Percentiles rank a stretch among this genome's conserved stretches.
Evolutionary conservation across 441 rosid species (phyloP).

Genomic region (Raphanus hybrid): DNA sequence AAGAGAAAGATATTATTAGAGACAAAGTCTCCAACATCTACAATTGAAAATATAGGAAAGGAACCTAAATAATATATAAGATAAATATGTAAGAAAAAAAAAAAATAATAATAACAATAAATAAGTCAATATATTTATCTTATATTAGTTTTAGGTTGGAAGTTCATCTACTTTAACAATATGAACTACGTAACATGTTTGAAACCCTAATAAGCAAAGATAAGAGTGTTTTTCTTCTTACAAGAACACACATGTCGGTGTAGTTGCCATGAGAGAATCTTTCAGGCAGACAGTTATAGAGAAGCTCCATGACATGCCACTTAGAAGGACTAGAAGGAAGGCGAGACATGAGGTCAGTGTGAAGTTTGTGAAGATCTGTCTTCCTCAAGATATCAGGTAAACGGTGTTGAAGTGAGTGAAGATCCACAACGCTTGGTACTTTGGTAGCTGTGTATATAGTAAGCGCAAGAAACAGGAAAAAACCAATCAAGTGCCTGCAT

Average conservation of each 20-base stretch:
- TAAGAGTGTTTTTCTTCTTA: constrained; percentile 33
- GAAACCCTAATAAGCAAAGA: background rate
- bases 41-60: background rate
- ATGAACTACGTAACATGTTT: too few relatives aligned
- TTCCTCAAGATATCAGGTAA: constrained; percentile 63
- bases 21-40: background rate
- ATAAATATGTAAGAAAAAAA: too few relatives aligned
- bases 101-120: too few relatives aligned
- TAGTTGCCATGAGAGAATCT: constrained; percentile 72
- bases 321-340: constrained; percentile 77
- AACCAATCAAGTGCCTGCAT: constrained; percentile 96
- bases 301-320: constrained; percentile 81
- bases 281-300: constrained; percentile 86
- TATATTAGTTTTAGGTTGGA: too few relatives aligned
- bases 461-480: constrained; percentile 84
- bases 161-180: too few relatives aligned
- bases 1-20: background rate
- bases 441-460: constrained; percentile 82
- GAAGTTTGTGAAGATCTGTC: constrained; percentile 79
- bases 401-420: constrained; percentile 68
- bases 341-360: constrained; percentile 57
- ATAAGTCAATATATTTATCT: too few relatives aligned
- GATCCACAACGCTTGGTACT: constrained; percentile 80
- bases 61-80: background rate
- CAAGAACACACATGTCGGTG: constrained; percentile 82